These are phyloP conservation scores for Candida methanosorbosa DNA, from an alignment of 805 yeast genomes.

Conservation along the genomic window DNA sequence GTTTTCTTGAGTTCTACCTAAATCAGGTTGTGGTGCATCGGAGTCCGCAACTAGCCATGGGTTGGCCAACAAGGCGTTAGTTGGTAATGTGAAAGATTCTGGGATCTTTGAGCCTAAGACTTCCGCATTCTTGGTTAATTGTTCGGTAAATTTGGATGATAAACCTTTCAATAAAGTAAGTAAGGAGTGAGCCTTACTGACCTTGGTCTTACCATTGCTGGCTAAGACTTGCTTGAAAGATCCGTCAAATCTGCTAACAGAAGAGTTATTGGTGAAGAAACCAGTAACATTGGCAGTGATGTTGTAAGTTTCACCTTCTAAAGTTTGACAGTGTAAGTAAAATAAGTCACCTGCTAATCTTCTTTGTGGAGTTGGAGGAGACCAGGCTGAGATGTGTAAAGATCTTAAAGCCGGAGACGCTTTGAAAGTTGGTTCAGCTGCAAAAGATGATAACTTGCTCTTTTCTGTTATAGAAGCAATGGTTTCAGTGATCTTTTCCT, in stretches of 20 bases:
- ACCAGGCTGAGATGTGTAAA: conserved; percentile 65
- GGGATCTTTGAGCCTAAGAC: conserved; percentile 35
- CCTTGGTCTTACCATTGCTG: conserved; percentile 16
- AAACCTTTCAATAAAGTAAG: conserved; percentile 51
- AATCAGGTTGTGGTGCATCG: conserved; percentile 34
- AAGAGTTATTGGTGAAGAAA: conserved; percentile 65
- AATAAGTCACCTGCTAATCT: conserved; percentile 67
- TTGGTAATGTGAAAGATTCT: conserved; percentile 53
- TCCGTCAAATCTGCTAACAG: conserved; percentile 66
- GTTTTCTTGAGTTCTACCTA: conserved; percentile 50
- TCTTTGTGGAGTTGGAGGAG: conserved; percentile 67
- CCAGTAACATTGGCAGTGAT: conserved; percentile 77
- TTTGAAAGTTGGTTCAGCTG: conserved; percentile 23
- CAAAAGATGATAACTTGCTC: conserved; percentile 12
- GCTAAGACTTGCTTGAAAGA: conserved; percentile 27
- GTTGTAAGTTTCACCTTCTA: conserved; percentile 73
- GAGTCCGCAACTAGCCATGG: conserved; percentile 65
- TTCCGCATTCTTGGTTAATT: conserved; percentile 43
- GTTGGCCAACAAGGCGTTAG: conserved; percentile 47
- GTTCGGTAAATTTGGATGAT: conserved; percentile 54
- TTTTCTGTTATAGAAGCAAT: conserved; percentile 9
- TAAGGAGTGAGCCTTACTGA: conserved; percentile 40
- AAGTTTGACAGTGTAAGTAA: conserved; percentile 65
- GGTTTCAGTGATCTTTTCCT: conserved; percentile 8
- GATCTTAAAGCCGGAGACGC: conserved; percentile 46